These are phyloP conservation scores for Neospermospora avenae DNA, from an alignment of 2,329 filamentous ascomycete species.

Conservation along the genomic window DNA sequence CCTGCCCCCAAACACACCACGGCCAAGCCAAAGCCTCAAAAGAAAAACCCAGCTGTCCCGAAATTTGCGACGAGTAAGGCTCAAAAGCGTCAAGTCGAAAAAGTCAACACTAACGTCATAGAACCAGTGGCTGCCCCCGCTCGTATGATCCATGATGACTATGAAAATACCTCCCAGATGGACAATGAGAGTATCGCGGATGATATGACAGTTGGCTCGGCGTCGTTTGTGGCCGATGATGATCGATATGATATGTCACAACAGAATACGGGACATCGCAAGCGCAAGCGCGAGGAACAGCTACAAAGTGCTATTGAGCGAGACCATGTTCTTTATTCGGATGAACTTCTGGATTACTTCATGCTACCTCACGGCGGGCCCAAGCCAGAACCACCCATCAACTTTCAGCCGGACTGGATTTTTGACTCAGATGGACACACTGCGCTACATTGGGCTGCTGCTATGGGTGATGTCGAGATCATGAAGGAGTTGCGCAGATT, in stretches of 20 bases:
- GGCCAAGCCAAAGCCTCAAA: conserved; percentile 77
- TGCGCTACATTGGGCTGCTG: conserved; percentile 93
- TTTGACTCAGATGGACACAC: conserved; percentile 93
- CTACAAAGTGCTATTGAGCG: conserved; percentile 67
- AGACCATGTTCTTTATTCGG: conserved; percentile 86
- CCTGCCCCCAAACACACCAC: conserved; percentile 90
- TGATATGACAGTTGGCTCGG: conserved; percentile 77
- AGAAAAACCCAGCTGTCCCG: conserved; percentile 57
- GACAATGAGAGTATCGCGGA: conserved; percentile 76
- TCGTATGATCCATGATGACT: conserved; percentile 55
- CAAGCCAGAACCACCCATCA: conserved; percentile 67
- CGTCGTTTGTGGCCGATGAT: conserved; percentile 81
- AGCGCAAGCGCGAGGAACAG: conserved; percentile 74
- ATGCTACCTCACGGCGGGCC: conserved; percentile 75
- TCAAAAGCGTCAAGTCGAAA: neutral
- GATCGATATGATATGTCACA: conserved; percentile 71
- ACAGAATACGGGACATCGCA: conserved; percentile 58
- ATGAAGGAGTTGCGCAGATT: conserved; percentile 83
- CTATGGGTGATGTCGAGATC: conserved; percentile 94
- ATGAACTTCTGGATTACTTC: conserved; percentile 94
- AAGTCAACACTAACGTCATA: conserved; percentile 29
- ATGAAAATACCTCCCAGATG: conserved; percentile 60
- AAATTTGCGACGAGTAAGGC: conserved; percentile 51
- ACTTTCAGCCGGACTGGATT: conserved; percentile 85
- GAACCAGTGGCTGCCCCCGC: conserved; percentile 40